Base-by-base conservation (phyloP, 768 basidiomycete genomes). In the Rubroboletus satanas region DNA sequence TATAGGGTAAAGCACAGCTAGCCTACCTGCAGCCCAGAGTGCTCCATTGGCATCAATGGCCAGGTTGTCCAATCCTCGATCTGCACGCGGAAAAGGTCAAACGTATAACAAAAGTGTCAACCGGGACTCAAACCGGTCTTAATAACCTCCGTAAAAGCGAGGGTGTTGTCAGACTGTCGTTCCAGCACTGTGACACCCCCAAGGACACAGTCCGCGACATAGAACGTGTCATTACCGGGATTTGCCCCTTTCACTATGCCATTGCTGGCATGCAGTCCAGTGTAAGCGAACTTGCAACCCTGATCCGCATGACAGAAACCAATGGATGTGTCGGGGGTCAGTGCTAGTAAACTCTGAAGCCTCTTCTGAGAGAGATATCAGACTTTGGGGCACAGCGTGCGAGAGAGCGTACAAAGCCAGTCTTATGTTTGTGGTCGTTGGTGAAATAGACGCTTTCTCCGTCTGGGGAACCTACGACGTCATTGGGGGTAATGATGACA, bases 371-470 rank as follows among this genome's bases (percentile, higher is more conserved):
- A n/a, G 10, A 21, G 28, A 14, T 28, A 12, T 51, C 49, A 58
- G 52, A 53, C 32, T 31, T 8, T 35, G 55, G 21, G 37, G 7
- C 1, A 18, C 18, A 36, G 41, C 26, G 26, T 9, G 11, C 9
- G 18, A 33, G 52, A 41, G 14, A 31, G 68, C 83, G 46, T 63
- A 87, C 86, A 49, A 74, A 57, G 47, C 83, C 79, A 18, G 75
- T 68, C 71, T 86, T 88, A 38, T 63, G 63, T 18, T 74, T 73
- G 57, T 83, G 76, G 55, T 88, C 85, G 61, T 90, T 91, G 31
- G 87, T 86, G 64, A 89, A 81, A 66, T 81, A 83, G 54, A 90
- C 82, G 37, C 79, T 80, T 55, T 78, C 73, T 28, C 85, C 85
- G 58, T 88, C 83, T 3, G 80, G 65, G 31, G 75, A 77, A 29